Conservation (phyloP, 306 rosid genomes). For the Rosa lucieae region DNA sequence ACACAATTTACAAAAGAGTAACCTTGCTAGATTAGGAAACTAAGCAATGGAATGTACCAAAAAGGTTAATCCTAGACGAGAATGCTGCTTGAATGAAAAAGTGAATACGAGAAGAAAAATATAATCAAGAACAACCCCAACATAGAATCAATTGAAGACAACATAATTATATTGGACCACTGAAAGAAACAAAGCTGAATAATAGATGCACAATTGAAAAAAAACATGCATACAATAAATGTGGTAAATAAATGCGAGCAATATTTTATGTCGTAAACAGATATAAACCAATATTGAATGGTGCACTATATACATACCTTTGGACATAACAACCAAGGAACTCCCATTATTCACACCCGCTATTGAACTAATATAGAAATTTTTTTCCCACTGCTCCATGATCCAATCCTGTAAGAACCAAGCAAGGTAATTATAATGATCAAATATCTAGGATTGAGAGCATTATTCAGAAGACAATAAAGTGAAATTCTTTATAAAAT, state of each 20-base stretch:
- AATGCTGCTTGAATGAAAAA: background rate
- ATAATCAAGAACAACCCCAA: background rate
- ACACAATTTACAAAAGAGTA: background rate
- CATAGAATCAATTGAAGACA: background rate
- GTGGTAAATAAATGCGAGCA: background rate
- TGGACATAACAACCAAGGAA: constrained; percentile 95
- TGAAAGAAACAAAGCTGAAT: background rate
- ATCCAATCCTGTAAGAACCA: constrained; percentile 81
- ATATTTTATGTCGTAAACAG: background rate
- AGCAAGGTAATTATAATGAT: constrained; percentile 9
- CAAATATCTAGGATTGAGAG: constrained; percentile 9
- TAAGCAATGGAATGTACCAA: background rate
- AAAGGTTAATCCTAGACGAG: background rate
- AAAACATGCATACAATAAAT: background rate
- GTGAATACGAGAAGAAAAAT: background rate
- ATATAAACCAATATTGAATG: background rate
- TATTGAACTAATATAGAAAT: constrained; percentile 84
- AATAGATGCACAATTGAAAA: background rate
- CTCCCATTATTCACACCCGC: constrained; percentile 91
- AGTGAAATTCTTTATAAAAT: constrained; percentile 16
- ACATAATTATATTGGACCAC: background rate
- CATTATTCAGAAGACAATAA: constrained; percentile 20
- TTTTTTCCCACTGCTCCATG: constrained; percentile 97
- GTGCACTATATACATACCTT: constrained; percentile 49
- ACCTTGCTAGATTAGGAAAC: background rate